Evolutionary conservation across 169 alveolate species (phyloP).

Genomic region (Plasmodium berghei): DNA sequence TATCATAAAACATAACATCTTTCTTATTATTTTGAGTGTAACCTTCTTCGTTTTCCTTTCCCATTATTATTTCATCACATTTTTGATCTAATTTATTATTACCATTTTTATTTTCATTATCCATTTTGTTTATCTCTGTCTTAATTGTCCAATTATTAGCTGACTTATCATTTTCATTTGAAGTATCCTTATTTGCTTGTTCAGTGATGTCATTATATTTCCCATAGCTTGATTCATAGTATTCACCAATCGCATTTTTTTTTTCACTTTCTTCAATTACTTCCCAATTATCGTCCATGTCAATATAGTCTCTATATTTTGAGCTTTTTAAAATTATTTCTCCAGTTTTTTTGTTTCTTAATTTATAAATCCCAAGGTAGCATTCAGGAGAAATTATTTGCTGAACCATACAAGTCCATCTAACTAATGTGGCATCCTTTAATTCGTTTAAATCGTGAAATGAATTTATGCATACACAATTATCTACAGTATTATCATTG

Average conservation of each 20-base stretch:
- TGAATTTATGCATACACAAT: slow-evolving; percentile 46
- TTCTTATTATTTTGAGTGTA: not conserved
- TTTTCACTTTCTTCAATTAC: slow-evolving; percentile 47
- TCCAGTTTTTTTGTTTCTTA: slow-evolving; percentile 59
- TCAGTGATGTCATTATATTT: slow-evolving; percentile 4
- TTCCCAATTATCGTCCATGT: slow-evolving; percentile 64
- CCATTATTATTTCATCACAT: too few species aligned
- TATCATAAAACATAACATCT: slow-evolving; percentile 12
- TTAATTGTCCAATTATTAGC: too few species aligned
- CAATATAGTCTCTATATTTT: slow-evolving; percentile 72
- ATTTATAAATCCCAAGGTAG: slow-evolving; percentile 60
- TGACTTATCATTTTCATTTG: not conserved
- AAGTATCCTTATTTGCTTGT: not conserved
- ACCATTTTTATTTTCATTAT: slow-evolving; percentile 3
- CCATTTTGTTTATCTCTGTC: not conserved
- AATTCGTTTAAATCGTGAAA: slow-evolving; percentile 16
- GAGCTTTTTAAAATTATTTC: slow-evolving; percentile 56
- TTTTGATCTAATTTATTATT: not conserved
- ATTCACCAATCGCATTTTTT: slow-evolving; percentile 34
- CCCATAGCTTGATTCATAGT: slow-evolving; percentile 39
- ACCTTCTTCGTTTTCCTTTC: slow-evolving; percentile 5
- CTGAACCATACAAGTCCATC: slow-evolving; percentile 78
- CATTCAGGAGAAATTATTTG: slow-evolving; percentile 74
- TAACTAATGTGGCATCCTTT: slow-evolving; percentile 57
- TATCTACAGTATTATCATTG: slow-evolving; percentile 38